Evolutionary conservation across 2,329 filamentous ascomycete genomes (phyloP).

Genomic region (Ophiocordyceps robertsii): DNA sequence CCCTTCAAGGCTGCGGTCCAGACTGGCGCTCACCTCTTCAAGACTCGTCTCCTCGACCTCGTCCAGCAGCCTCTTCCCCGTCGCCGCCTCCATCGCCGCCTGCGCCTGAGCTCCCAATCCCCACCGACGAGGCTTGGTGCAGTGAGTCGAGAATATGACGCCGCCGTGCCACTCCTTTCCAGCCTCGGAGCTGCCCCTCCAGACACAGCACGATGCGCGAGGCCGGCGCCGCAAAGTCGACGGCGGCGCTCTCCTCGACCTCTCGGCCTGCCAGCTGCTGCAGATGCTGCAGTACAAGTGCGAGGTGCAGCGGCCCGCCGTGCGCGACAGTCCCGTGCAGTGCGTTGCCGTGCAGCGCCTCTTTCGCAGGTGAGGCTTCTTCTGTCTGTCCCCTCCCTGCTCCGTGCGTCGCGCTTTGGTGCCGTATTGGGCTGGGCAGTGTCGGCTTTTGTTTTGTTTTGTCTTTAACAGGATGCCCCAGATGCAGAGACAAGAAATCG

Average conservation of each 20-base stretch:
- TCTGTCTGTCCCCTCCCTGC: too few relatives aligned
- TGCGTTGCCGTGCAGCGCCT: conserved; percentile 46
- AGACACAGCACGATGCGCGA: conserved; percentile 32
- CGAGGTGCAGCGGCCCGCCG: conserved; percentile 33
- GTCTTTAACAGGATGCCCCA: conserved; percentile 12
- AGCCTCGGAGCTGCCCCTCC: conserved; percentile 33
- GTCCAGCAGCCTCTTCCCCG: conserved; percentile 35
- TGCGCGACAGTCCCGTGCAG: conserved; percentile 30
- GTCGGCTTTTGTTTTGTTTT: too few relatives aligned
- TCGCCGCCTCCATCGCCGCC: conserved; percentile 21
- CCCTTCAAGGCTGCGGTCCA: too few relatives aligned
- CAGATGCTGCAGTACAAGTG: conserved; percentile 50
- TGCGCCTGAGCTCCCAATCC: background rate
- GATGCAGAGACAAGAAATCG: conserved; percentile 44
- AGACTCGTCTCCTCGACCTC: conserved; percentile 44
- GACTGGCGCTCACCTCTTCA: conserved; percentile 50
- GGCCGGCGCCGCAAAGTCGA: conserved; percentile 40
- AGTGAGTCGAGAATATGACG: conserved; percentile 29
- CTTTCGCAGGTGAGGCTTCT: conserved; percentile 40
- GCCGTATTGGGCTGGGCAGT: too few relatives aligned
- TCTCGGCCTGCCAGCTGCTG: conserved; percentile 41
- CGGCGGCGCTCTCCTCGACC: conserved; percentile 26
- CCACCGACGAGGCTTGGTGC: background rate
- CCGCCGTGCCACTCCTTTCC: conserved; percentile 43
- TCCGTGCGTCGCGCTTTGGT: too few relatives aligned